Evolutionary conservation across 1,284 basidiomycete genomes (phyloP), one percentile per base, ranked within the genome.

Genomic region (Cerrena zonata): DNA sequence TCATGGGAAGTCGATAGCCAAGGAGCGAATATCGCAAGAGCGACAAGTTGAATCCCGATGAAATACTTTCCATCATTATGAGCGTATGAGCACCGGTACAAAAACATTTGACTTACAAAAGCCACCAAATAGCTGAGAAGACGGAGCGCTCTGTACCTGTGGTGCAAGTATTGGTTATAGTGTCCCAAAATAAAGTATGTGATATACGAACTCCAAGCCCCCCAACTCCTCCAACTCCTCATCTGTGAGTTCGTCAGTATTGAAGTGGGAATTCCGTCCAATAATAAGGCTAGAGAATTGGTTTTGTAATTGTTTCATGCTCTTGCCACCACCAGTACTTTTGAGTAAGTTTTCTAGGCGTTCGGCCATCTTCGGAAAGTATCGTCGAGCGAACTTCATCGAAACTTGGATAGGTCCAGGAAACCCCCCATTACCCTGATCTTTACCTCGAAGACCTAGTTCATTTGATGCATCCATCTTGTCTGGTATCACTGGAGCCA

Each of bases 181-280:
- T 70, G 65, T 59, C 63, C 67, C 19, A 70, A 61, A 37, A 78
- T 61, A 76, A 4, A 12, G 15, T 21, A 11, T 22, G 5, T 23
- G 30, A 18, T 7, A 18, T 27, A 23, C 56, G 65, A 86, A 91
- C 69, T 94, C 91, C 26, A 87, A 80, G 0, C 90, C 89, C 2
- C 89, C 89, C n/a, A 92, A 71, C 63, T 85, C 78, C 58, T 91
- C 87, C 50, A 89, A 65, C 65, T 92, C 81, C 11, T 88, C 85
- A 52, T 78, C 77, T 2, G 66, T 84, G 78, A 73, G 77, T 69
- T 58, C 80, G 70, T 66, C 89, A 67, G 59, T 82, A 46, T 80
- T 74, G 62, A 94, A 90, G 56, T 83, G 75, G 21, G 85, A 89
- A 63, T 92, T 94, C 39, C 88, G 69, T 0, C 84, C 83, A 2